phyloP scores from a whole-genome alignment of 1,284 basidiomycete genomes.

The Lentinus polychrous region DNA sequence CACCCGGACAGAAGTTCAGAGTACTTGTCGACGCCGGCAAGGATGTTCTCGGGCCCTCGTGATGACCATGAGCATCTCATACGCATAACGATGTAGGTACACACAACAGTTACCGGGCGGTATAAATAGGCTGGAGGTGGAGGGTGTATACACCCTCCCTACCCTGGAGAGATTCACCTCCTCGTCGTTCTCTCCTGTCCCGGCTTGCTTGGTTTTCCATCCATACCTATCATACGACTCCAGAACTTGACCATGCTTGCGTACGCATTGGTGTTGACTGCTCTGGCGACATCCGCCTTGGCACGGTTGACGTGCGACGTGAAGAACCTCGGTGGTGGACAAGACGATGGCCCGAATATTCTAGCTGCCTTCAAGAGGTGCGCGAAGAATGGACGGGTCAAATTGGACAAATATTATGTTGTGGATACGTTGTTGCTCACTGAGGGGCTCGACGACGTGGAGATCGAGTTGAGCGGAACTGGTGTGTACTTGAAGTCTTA shows the following conservation, averaged over 20 bases:
- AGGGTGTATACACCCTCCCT: too few species aligned
- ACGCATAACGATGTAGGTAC: too few species aligned
- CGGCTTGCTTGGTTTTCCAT: too few species aligned
- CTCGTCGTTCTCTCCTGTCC: too few species aligned
- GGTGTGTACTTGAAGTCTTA: constrained; percentile 16
- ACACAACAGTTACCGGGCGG: too few species aligned
- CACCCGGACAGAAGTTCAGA: neutral
- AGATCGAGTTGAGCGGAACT: constrained; percentile 33
- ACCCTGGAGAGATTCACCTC: too few species aligned
- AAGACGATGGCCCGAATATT: constrained; percentile 31
- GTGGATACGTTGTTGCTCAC: constrained; percentile 36
- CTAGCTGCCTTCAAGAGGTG: constrained; percentile 27
- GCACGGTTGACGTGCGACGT: constrained; percentile 23
- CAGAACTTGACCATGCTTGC: constrained; percentile 8
- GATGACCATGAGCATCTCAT: too few species aligned
- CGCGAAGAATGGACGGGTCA: constrained; percentile 22
- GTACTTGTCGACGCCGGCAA: too few species aligned
- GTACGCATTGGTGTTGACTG: constrained; percentile 5
- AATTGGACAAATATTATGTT: constrained; percentile 30
- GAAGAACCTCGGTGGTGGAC: constrained; percentile 27
- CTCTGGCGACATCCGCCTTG: constrained; percentile 2
- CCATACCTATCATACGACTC: too few species aligned
- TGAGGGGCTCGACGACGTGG: constrained; percentile 30
- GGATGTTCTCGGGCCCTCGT: too few species aligned
- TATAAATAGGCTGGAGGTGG: too few species aligned